Base-by-base conservation (phyloP, 495 filamentous ascomycete species). In the Hypoxylon perforatum region DNA sequence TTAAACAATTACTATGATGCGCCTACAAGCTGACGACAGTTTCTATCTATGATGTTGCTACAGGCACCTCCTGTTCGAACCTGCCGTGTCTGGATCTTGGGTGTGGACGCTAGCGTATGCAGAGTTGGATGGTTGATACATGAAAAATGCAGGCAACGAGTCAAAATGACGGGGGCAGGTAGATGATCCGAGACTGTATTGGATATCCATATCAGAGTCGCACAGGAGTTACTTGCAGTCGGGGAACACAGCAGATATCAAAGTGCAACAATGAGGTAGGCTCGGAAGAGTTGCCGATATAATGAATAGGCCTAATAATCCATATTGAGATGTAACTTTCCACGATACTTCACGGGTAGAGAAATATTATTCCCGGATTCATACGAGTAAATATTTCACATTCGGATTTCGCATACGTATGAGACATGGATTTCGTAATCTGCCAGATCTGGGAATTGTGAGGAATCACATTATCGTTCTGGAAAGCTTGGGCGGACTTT, bases 381-480 rank as follows among this genome's bases (percentile, higher is more conserved):
- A 17, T 8, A 17, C 25, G 25, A 8, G 25, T 28, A 28, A 28
- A 28, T 8, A 3, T 8, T 28, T 33, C 30, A 33, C 30, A 33
- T 33, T 33, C 30, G 41, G 8, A 19, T 21, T 44, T 19, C 8
- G 41, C 15, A 10, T 18, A 44, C 17, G n/a, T 18, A 44, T 33
- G 30, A 33, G 30, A 10, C 38, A 41, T 41, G 15, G 38, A 38
- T 46, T 33, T 33, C 9, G 15, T 23, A 17, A 33, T 18, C 21
- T 46, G 22, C 19, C 21, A 59, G 41, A 65, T 59, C 54, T 65
- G 25, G 44, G 35, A 60, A 50, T 55, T 42, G 2, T 39, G 39
- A 59, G 22, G 49, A 54, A 59, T 48, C 44, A 49, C 18, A 45
- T 56, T 45, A 21, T 56, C 30, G 35, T 53, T 11, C 28, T 52